These are phyloP conservation scores for Microstegium vimineum DNA, from an alignment of 176 grass and related monocot genomes.

Conservation along the genomic window DNA sequence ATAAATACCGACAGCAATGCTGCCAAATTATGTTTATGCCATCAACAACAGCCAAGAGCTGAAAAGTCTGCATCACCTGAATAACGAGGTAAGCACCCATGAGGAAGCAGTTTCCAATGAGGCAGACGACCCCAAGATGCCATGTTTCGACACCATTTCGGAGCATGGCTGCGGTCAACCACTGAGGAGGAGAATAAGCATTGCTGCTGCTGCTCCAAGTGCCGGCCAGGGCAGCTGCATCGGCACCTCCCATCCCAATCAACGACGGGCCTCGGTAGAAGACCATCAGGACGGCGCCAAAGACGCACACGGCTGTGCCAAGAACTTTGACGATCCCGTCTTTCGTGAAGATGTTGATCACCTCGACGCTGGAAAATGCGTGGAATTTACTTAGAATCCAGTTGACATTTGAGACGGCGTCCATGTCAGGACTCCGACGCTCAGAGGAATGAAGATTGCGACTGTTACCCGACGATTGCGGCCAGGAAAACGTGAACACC, in stretches of 20 bases:
- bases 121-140: slow-evolving; percentile 75
- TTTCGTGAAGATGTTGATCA: slow-evolving; percentile 58
- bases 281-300: slow-evolving; percentile 67
- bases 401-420: not conserved
- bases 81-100: slow-evolving; percentile 92
- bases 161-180: slow-evolving; percentile 32
- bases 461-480: slow-evolving; percentile 51
- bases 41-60: not conserved
- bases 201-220: slow-evolving; percentile 27
- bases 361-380: slow-evolving; percentile 44
- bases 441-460: not conserved
- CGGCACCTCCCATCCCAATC: slow-evolving; percentile 37
- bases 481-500: slow-evolving; percentile 82
- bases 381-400: not conserved
- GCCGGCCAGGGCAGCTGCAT: not conserved
- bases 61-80: slow-evolving; percentile 45
- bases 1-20: not conserved
- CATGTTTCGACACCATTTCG: slow-evolving; percentile 41
- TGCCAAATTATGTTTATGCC: not conserved
- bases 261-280: slow-evolving; percentile 74
- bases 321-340: slow-evolving; percentile 62
- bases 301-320: slow-evolving; percentile 70
- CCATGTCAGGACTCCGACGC: not conserved
- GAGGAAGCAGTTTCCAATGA: slow-evolving; percentile 75
- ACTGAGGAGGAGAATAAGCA: slow-evolving; percentile 15